Base-by-base conservation (phyloP, 257 asterid species). In the Plantago major region DNA sequence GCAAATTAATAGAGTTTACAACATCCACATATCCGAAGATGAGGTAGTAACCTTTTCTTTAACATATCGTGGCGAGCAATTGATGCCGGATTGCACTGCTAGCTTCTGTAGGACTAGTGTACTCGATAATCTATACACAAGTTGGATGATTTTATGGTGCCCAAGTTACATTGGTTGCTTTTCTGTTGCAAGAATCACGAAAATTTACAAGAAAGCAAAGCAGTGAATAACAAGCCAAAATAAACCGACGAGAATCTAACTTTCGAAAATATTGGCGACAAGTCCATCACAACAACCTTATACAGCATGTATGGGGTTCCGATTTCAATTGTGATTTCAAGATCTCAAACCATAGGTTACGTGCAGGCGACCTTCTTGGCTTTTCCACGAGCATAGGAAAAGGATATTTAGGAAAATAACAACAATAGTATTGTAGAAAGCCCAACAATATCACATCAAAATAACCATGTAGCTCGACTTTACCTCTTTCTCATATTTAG, bases 101-200 rank as follows among this genome's bases (percentile, higher is more conserved):
- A 79, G 99, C 84, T 82, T 92, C 97, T 3, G 89, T 70, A 47
- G 95, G 96, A 75, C 96, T 86, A 17, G 95, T 73, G 74, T 83
- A 89, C 77, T 92, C 91, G 47, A 92, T 78, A 61, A 92, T 92
- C 79, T 6, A 97, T 89, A 69, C 97, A 89, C 75, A 92, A 76
- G 79, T 92, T 92, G 9, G 97, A 92, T 37, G 95, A 92, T 59
- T 86, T 92, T 58, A 92, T 92, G 22, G 97, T 92, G 19, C 99
- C 99, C 50, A 92, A 75, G 69, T 92, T 92, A 79, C 86, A 95
- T 75, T 92, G 99, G 81, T 93, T 93, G 78, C 99, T 93, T 78
- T 93, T 93, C 81, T 78, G 50, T 93, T 93, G 84, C 99, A 89
- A 65, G 96, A 74, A 70, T 93, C 99, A 97, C 89, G 67, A 14